Conservation (phyloP, 140 eudicot species). For the Artemisia princeps region DNA sequence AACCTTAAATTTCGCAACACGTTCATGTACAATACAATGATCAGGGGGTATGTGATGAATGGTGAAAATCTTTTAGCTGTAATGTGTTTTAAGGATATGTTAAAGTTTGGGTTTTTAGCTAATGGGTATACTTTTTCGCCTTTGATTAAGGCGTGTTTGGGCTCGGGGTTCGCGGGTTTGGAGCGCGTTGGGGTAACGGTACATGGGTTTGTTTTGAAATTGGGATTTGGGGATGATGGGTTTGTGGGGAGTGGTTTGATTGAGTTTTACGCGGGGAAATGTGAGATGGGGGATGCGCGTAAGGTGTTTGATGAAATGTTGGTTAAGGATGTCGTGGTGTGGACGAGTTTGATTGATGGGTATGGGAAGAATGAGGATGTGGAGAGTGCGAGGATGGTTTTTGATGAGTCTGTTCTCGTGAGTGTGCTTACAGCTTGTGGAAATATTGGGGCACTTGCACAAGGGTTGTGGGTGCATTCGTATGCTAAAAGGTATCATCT, state of each 20-base stretch:
- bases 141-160: constrained; percentile 41
- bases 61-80: constrained; percentile 16
- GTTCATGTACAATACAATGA: constrained; percentile 54
- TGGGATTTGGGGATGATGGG: constrained; percentile 37
- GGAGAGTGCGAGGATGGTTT: constrained; percentile 25
- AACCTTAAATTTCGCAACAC: constrained; percentile 35
- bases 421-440: constrained; percentile 46
- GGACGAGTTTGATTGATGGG: constrained; percentile 45
- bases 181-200: constrained; percentile 29
- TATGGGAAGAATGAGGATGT: constrained; percentile 43
- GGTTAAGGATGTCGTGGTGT: constrained; percentile 34
- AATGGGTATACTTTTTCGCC: constrained; percentile 55
- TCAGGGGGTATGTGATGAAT: constrained; percentile 39
- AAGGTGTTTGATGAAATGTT: constrained; percentile 46
- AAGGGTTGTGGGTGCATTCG: constrained; percentile 46
- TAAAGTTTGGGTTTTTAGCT: constrained; percentile 30
- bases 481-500: constrained; percentile 33
- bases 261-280: constrained; percentile 32
- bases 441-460: constrained; percentile 43
- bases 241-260: constrained; percentile 46
- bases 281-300: constrained; percentile 29
- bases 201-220: constrained; percentile 40
- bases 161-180: background rate
- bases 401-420: constrained; percentile 38
- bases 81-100: constrained; percentile 33